These are phyloP conservation scores for Gyrodon lividus DNA, from an alignment of 768 basidiomycete genomes.

Conservation along the genomic window DNA sequence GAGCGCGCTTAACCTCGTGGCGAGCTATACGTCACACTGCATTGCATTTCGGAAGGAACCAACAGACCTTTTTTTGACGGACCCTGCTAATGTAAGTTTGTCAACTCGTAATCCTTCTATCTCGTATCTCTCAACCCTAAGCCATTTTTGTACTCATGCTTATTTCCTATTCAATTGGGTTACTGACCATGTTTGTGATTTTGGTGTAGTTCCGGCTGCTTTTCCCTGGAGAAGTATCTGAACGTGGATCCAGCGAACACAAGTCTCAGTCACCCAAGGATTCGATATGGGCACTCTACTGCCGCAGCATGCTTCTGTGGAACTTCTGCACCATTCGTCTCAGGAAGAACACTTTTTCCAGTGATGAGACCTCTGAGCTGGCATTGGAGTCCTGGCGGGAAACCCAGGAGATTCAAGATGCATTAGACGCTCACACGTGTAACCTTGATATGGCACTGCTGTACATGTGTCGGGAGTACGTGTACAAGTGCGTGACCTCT, in stretches of 20 bases:
- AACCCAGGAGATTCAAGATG: conserved; percentile 63
- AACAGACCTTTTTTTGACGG: conserved; percentile 56
- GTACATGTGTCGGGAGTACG: conserved; percentile 66
- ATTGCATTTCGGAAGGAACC: conserved; percentile 61
- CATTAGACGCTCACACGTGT: conserved; percentile 66
- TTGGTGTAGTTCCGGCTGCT: conserved; percentile 42
- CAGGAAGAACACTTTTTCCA: conserved; percentile 39
- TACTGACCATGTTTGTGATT: conserved; percentile 5
- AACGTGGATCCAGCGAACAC: conserved; percentile 44
- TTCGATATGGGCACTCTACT: conserved; percentile 79
- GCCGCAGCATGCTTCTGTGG: conserved; percentile 81
- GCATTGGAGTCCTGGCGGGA: conserved; percentile 66
- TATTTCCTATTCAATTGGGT: neutral
- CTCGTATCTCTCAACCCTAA: conserved; percentile 3
- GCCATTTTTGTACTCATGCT: conserved; percentile 6
- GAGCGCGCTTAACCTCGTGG: conserved; percentile 67
- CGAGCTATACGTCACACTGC: conserved; percentile 67
- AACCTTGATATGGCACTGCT: conserved; percentile 67
- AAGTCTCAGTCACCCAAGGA: conserved; percentile 64
- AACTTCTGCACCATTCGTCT: conserved; percentile 59
- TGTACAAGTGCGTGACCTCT: conserved; percentile 61
- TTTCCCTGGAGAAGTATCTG: conserved; percentile 72
- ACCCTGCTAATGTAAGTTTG: conserved; percentile 61
- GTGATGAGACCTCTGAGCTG: conserved; percentile 57
- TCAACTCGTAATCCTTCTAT: neutral